A percentile compares a stretch with the other conserved stretches of the same genome.
phyloP scores from a whole-genome alignment of 371 early-diverging fungal species.

The Zychaea mexicana region DNA sequence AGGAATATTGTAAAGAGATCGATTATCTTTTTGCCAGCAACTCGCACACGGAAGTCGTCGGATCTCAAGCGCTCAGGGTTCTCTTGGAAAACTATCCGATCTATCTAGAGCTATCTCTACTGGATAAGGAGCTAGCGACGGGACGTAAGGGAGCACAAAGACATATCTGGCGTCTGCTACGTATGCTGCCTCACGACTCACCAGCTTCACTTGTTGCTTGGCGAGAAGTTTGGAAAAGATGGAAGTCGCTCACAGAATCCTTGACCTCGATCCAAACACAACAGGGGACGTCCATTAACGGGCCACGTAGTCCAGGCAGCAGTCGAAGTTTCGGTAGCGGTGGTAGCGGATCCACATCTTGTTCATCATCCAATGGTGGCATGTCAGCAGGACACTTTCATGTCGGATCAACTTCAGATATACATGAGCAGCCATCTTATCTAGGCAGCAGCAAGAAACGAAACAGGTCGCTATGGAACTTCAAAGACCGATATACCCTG shows the following conservation, averaged over 20 bases:
- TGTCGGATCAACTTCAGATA: too few species aligned
- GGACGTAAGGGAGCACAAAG: constrained; percentile 76
- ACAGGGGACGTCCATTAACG: neutral
- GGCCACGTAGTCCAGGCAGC: neutral
- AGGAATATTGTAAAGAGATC: constrained; percentile 56
- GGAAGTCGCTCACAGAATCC: constrained; percentile 45
- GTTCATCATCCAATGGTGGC: neutral
- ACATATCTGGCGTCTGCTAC: constrained; percentile 67
- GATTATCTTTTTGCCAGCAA: constrained; percentile 34
- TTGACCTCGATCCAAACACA: neutral
- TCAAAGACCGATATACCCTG: constrained; percentile 26
- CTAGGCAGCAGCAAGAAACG: neutral
- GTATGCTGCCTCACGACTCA: constrained; percentile 63
- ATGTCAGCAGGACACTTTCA: neutral
- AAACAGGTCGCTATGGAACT: constrained; percentile 2
- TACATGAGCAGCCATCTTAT: constrained; percentile 4
- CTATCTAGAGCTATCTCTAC: constrained; percentile 60
- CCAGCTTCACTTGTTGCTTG: constrained; percentile 80
- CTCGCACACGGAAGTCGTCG: neutral
- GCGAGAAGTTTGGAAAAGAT: constrained; percentile 81
- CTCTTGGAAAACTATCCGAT: constrained; percentile 71
- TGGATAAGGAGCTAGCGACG: constrained; percentile 45
- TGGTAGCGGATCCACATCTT: neutral
- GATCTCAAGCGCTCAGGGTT: constrained; percentile 52
- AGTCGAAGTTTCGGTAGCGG: neutral